Evolutionary conservation across 352 stramenopile species (phyloP).

Genomic region (Blastocystis sp.): DNA sequence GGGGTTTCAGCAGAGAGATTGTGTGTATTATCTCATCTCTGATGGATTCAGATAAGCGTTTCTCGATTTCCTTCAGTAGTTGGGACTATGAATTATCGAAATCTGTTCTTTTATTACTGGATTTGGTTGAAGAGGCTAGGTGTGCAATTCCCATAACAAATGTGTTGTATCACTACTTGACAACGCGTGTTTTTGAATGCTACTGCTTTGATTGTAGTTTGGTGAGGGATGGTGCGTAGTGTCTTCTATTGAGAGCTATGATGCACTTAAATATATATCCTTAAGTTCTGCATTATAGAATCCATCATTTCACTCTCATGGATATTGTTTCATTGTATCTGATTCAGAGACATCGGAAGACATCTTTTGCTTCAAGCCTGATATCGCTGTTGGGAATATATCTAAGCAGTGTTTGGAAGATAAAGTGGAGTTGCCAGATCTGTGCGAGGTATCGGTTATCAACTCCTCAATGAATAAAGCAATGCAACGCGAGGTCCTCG

Average conservation of each 20-base stretch:
- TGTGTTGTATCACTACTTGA: neutral
- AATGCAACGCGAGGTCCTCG: neutral
- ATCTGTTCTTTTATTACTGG: neutral
- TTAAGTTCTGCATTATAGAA: neutral
- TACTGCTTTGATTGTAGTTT: neutral
- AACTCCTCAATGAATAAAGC: neutral
- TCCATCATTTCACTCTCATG: neutral
- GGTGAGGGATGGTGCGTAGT: conserved; percentile 50
- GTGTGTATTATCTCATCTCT: neutral
- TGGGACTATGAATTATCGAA: conserved; percentile 30
- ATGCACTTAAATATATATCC: conserved; percentile 58
- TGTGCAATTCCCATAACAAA: neutral
- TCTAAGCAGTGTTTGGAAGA: neutral
- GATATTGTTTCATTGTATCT: conserved; percentile 11
- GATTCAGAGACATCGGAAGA: neutral
- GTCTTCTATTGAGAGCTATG: neutral
- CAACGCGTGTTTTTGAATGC: neutral
- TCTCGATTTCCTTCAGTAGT: neutral
- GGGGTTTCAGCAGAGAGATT: neutral
- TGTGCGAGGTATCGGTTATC: neutral
- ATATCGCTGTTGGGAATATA: neutral
- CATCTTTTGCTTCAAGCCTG: conserved; percentile 33
- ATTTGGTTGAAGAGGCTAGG: neutral
- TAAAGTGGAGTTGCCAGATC: neutral
- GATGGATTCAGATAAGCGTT: neutral